Conservation (phyloP, 2,329 filamentous ascomycete genomes). For the Trichoderma sp. region DNA sequence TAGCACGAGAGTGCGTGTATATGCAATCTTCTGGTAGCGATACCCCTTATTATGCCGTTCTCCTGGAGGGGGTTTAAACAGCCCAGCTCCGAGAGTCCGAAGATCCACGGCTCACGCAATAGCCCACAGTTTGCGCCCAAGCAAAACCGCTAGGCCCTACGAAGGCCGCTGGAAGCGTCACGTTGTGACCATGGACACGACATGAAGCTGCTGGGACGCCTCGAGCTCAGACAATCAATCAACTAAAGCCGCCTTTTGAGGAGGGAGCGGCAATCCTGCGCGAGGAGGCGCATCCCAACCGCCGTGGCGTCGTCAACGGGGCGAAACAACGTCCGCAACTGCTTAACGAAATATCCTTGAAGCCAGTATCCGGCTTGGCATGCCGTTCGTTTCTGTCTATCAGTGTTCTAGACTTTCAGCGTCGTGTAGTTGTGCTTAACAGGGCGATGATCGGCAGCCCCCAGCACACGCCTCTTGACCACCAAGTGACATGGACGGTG, state of each 20-base stretch:
- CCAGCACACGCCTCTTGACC: background rate
- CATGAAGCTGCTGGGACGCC: background rate
- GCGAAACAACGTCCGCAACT: background rate
- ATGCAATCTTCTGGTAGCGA: background rate
- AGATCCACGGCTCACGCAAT: conserved; percentile 15
- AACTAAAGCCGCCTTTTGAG: background rate
- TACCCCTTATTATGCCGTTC: background rate
- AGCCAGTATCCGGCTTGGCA: conserved; percentile 15
- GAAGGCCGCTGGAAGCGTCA: background rate
- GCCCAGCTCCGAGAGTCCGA: conserved; percentile 9
- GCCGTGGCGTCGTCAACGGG: conserved; percentile 1
- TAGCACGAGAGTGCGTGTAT: background rate
- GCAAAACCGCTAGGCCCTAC: conserved; percentile 7
- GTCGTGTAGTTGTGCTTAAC: background rate
- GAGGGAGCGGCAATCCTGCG: background rate
- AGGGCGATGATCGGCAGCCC: conserved; percentile 18
- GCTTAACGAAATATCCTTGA: background rate
- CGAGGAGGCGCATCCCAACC: background rate
- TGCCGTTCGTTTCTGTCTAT: conserved; percentile 9
- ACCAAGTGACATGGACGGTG: background rate
- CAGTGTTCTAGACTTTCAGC: conserved; percentile 14
- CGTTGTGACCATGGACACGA: background rate
- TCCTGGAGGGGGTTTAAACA: background rate
- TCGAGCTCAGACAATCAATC: background rate
- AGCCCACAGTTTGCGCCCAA: conserved; percentile 16